Base-by-base conservation (phyloP, 495 filamentous ascomycete species). In the Neurospora hispaniola region DNA sequence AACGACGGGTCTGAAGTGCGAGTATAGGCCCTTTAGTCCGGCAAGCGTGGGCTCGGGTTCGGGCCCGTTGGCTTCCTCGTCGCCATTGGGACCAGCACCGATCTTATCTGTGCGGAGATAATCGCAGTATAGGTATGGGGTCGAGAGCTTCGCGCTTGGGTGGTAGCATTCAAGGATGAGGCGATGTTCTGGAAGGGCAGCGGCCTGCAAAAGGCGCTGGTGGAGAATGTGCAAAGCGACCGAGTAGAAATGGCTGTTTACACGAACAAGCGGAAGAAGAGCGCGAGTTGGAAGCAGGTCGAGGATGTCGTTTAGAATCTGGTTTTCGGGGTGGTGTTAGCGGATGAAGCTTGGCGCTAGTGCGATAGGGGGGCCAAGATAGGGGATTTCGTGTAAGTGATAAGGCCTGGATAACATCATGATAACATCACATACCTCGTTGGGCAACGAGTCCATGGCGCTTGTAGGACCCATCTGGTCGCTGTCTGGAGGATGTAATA, bases 161-260 rank as follows among this genome's bases (percentile, higher is more conserved):
- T 91, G 91, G 77, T 90, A 94, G 82, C 90, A 92, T 83, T 94
- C 91, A 16, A 96, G 86, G 23, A 94, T 89, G 39, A 94, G 80
- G 48, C 88, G 84, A 78, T 90, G 88, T 71, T 89, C 87, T 20
- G 86, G 80, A 18, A 90, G 81, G 10, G 84, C 80, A 5, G 89
- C 84, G 35, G 88, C 87, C 23, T 84, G 75, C 42, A 88, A 80
- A 18, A 94, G 85, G 59, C 93, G 89, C 38, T 86, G 81, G 74
- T 91, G 88, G 31, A 94, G 79, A 62, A 94, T 85, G 69, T 89
- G 88, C n/a, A 90, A 82, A 68, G 91, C 85, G 16, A 92, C 78
- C 69, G 88, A 86, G 79, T 90, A 86, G 80, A 94, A 90, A 40
- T 88, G 91, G 74, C 85, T 89, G 73, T 84, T 92, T 74, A 93